A percentile compares a stretch with the other conserved stretches of the same genome.
phyloP scores from a whole-genome alignment of 257 asterid genomes.

The Ocimum tenuiflorum region DNA sequence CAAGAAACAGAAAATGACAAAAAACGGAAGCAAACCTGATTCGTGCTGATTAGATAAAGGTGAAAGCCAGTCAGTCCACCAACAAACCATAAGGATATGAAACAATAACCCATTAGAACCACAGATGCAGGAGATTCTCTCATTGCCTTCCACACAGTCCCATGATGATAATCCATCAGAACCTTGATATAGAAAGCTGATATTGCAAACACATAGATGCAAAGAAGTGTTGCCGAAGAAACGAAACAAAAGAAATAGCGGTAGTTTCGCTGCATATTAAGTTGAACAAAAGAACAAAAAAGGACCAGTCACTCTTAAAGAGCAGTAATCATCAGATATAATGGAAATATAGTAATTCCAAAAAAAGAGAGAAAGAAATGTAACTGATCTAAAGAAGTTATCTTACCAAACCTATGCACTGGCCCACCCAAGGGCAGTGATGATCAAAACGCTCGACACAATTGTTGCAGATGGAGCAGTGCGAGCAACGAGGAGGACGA shows the following conservation, averaged over 20 bases:
- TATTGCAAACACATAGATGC: constrained; percentile 81
- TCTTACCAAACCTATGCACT: constrained; percentile 89
- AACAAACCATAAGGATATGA: constrained; percentile 94
- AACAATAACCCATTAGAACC: constrained; percentile 75
- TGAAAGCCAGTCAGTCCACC: constrained; percentile 99
- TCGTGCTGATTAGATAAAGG: constrained; percentile 76
- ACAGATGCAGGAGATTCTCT: constrained; percentile 92
- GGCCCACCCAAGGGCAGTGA: constrained; percentile 99
- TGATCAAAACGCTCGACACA: constrained; percentile 97
- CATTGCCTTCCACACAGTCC: constrained; percentile 95
- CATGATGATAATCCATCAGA: constrained; percentile 67
- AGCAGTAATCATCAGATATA: constrained; percentile 11
- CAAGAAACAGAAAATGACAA: constrained; percentile 6
- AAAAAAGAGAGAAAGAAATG: neutral
- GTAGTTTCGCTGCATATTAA: constrained; percentile 81
- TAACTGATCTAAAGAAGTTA: constrained; percentile 6
- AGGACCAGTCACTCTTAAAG: constrained; percentile 15
- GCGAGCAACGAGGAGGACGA: constrained; percentile 99
- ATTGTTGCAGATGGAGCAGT: constrained; percentile 94
- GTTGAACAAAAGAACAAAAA: constrained; percentile 9
- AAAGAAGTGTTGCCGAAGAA: constrained; percentile 83
- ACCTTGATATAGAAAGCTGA: constrained; percentile 82
- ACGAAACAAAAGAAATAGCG: constrained; percentile 90
- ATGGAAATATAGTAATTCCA: neutral
- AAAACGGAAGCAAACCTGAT: constrained; percentile 63